These are phyloP conservation scores for Candida krabiensis DNA, from an alignment of 805 yeast species.

Conservation along the genomic window DNA sequence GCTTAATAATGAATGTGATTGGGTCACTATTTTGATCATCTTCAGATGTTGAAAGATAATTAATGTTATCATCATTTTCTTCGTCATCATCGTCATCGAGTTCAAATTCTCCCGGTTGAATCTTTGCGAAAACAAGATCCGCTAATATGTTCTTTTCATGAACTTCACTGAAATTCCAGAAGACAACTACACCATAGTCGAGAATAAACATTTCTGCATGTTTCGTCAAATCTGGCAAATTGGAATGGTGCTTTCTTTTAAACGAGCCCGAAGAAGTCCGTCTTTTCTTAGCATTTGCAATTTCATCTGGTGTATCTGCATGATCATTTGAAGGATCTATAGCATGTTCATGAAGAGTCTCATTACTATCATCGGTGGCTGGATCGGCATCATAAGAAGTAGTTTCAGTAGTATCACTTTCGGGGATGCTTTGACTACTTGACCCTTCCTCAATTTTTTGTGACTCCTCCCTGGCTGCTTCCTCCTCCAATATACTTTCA, in stretches of 20 bases:
- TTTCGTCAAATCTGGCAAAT: constrained; percentile 47
- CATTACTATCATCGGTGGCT: constrained; percentile 8
- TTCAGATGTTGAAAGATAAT: constrained; percentile 3
- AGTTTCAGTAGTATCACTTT: not conserved
- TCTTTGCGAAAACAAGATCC: constrained; percentile 73
- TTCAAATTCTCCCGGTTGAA: constrained; percentile 43
- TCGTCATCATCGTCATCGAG: constrained; percentile 40
- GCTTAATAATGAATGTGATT: constrained; percentile 57
- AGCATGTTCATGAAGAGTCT: too few relatives aligned
- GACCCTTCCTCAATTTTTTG: not conserved
- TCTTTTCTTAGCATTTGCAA: constrained; percentile 3
- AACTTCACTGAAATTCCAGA: constrained; percentile 92
- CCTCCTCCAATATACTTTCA: constrained; percentile 29
- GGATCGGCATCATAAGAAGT: constrained; percentile 3
- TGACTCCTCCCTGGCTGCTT: constrained; percentile 8
- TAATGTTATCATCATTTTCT: constrained; percentile 28
- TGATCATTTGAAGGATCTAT: constrained; percentile 2
- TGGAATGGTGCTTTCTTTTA: constrained; percentile 17
- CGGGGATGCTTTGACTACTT: not conserved
- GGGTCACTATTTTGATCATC: constrained; percentile 11
- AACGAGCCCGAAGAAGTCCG: constrained; percentile 14
- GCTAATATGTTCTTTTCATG: constrained; percentile 94
- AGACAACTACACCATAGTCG: constrained; percentile 93
- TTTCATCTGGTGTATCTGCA: constrained; percentile 1
- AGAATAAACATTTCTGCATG: constrained; percentile 89